These are phyloP conservation scores for Simplicillium aogashimaense DNA, from an alignment of 2,329 filamentous ascomycete genomes.

Conservation along the genomic window DNA sequence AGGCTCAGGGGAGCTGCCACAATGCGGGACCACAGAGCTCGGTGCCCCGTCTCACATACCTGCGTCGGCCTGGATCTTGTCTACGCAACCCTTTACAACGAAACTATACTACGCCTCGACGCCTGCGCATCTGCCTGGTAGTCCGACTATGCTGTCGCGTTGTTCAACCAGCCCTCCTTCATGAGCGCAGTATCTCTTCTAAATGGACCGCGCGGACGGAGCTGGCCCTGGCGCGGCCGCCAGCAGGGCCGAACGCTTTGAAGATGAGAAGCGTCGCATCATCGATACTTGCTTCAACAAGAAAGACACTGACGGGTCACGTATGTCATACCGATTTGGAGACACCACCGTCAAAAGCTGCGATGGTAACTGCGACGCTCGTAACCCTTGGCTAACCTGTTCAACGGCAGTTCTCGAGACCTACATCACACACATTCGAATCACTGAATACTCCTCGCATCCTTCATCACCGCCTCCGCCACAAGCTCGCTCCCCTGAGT, in stretches of 20 bases:
- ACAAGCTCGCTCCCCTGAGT: constrained; percentile 54
- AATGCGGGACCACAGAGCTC: no score
- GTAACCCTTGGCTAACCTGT: constrained; percentile 7
- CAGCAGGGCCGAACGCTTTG: constrained; percentile 69
- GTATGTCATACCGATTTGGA: constrained; percentile 40
- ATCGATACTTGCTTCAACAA: constrained; percentile 92
- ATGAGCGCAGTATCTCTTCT: constrained; percentile 10
- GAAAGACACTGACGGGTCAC: constrained; percentile 74
- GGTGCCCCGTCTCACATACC: no score
- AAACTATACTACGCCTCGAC: no score
- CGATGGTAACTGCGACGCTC: neutral
- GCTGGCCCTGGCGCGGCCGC: constrained; percentile 22
- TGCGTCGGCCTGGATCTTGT: no score
- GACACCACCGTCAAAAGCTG: neutral
- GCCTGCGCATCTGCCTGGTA: no score
- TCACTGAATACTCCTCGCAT: constrained; percentile 76
- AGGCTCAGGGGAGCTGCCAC: no score
- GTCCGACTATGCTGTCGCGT: no score
- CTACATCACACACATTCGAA: constrained; percentile 94
- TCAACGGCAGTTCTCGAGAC: constrained; percentile 50
- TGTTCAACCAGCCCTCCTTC: constrained; percentile 4
- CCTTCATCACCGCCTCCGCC: constrained; percentile 80
- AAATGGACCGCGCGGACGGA: constrained; percentile 30
- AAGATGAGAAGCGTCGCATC: constrained; percentile 93
- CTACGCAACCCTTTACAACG: no score